These are phyloP conservation scores for Beauveria varroae DNA, from an alignment of 2,329 filamentous ascomycete species.

Conservation along the genomic window DNA sequence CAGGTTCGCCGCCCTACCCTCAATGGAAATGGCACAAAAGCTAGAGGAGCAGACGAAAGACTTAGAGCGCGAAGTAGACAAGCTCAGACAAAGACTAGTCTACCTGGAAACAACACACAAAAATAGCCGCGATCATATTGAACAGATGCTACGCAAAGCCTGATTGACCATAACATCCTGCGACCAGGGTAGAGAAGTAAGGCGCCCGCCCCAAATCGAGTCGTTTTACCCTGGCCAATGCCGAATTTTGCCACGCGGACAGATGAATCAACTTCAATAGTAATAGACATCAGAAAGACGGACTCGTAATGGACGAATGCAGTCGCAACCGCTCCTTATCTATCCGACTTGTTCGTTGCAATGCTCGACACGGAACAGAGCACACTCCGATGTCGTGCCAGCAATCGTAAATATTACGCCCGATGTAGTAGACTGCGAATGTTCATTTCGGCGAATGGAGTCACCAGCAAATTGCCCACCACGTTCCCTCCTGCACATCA, in stretches of 20 bases:
- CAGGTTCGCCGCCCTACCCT: slow-evolving; percentile 83
- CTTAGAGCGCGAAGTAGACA: slow-evolving; percentile 69
- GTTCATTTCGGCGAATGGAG: no score
- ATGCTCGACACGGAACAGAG: not conserved
- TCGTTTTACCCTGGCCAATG: not conserved
- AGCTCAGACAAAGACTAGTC: slow-evolving; percentile 78
- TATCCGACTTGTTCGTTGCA: not conserved
- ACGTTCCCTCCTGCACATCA: not conserved
- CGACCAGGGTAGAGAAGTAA: no score
- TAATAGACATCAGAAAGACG: not conserved
- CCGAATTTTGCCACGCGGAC: not conserved
- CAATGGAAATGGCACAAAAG: slow-evolving; percentile 65
- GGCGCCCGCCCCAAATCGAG: not conserved
- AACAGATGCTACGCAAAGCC: slow-evolving; percentile 67
- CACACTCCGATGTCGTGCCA: not conserved
- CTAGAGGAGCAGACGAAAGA: slow-evolving; percentile 67
- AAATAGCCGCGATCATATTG: slow-evolving; percentile 86
- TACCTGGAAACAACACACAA: slow-evolving; percentile 94
- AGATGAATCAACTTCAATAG: not conserved
- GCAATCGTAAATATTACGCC: not conserved
- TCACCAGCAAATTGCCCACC: no score
- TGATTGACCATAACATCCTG: slow-evolving; percentile 10
- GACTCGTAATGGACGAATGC: not conserved
- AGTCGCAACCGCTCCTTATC: not conserved
- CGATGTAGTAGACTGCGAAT: no score